phyloP scores from a whole-genome alignment of 2,329 filamentous ascomycete genomes.

The Fusarium paranaense region DNA sequence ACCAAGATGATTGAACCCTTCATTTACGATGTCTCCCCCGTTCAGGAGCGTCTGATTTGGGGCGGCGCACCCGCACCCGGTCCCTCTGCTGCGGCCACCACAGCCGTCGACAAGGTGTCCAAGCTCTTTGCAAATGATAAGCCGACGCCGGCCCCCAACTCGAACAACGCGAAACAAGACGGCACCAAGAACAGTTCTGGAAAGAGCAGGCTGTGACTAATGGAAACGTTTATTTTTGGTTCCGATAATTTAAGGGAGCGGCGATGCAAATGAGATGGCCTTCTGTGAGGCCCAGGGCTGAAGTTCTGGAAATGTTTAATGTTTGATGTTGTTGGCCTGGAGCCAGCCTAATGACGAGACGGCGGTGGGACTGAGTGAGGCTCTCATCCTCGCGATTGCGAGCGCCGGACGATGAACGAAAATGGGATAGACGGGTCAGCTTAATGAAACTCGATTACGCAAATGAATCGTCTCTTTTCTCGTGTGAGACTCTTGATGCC shows the following conservation, averaged over 20 bases:
- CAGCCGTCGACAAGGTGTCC: neutral
- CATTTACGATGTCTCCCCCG: conserved; percentile 7
- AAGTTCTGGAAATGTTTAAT: neutral
- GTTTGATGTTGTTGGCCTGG: neutral
- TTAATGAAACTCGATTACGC: neutral
- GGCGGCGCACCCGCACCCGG: neutral
- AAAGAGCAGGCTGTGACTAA: neutral
- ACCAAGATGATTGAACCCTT: conserved; percentile 4
- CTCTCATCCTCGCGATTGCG: neutral
- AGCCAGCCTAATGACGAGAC: neutral
- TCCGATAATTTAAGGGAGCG: neutral
- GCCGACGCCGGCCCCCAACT: neutral
- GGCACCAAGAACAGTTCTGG: neutral
- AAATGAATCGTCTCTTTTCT: neutral
- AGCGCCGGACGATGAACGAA: neutral
- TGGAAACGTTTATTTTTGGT: neutral
- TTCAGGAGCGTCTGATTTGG: conserved; percentile 15
- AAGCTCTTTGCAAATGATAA: neutral
- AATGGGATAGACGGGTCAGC: neutral
- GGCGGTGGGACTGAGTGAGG: neutral
- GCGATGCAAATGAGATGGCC: neutral
- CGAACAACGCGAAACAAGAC: neutral
- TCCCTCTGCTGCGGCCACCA: neutral
- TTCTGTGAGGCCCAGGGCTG: neutral
- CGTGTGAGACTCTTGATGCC: neutral